These are phyloP conservation scores for Pyricularia sp. DNA, from an alignment of 2,329 filamentous ascomycete genomes.

Conservation along the genomic window DNA sequence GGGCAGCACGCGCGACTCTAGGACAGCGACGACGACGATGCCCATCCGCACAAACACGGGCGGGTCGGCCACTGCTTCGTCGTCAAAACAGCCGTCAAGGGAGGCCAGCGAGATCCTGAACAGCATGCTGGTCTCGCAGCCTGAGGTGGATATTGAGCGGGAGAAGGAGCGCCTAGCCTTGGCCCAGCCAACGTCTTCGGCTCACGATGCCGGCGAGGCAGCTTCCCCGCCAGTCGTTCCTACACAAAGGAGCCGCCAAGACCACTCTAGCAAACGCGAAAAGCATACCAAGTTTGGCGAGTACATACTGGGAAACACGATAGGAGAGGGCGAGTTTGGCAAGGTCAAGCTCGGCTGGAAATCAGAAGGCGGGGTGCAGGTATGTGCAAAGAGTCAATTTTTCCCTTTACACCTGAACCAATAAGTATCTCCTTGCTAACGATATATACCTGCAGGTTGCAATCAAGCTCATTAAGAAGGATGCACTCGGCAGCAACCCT, in stretches of 20 bases:
- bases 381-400: constrained; percentile 16
- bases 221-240: constrained; percentile 30
- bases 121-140: constrained; percentile 62
- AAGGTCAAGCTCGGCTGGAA: constrained; percentile 99
- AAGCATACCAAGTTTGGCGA: constrained; percentile 89
- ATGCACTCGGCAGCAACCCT: constrained; percentile 78
- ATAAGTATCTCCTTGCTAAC: neutral
- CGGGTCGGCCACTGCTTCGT: constrained; percentile 30
- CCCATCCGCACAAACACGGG: constrained; percentile 29
- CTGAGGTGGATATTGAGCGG: constrained; percentile 58
- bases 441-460: constrained; percentile 51
- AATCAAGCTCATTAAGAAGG: constrained; percentile 93
- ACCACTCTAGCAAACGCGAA: constrained; percentile 39
- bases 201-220: constrained; percentile 30
- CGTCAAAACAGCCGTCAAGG: constrained; percentile 48
- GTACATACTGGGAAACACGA: constrained; percentile 88
- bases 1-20: constrained; percentile 26
- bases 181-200: constrained; percentile 31
- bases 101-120: constrained; percentile 72
- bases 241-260: constrained; percentile 42
- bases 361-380: constrained; percentile 78
- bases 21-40: constrained; percentile 19
- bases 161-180: constrained; percentile 58
- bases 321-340: constrained; percentile 95
- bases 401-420: neutral